Evolutionary conservation across 495 filamentous ascomycete genomes (phyloP).

Genomic region (Lentithecium fluviatile): DNA sequence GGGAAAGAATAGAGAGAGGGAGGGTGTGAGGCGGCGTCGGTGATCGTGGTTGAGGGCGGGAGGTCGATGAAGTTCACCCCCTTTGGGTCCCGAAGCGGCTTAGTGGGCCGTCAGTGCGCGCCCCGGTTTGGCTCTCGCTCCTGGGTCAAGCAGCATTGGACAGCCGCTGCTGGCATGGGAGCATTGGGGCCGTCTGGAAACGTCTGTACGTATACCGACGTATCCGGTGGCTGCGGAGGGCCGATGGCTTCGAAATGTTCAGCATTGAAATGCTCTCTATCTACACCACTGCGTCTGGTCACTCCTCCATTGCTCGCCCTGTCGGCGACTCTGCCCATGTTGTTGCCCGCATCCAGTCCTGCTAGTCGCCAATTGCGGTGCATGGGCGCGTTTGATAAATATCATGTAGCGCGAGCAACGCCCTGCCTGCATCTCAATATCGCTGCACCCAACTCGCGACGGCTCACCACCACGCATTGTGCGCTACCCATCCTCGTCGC

Average conservation of each 20-base stretch:
- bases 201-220: too few species aligned
- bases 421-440: slow-evolving; percentile 9
- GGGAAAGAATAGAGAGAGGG: slow-evolving; percentile 31
- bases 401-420: background rate
- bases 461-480: too few species aligned
- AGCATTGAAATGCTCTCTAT: too few species aligned
- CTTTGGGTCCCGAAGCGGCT: background rate
- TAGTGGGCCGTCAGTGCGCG: background rate
- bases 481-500: slow-evolving; percentile 2
- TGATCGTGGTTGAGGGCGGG: background rate
- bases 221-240: too few species aligned
- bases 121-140: too few species aligned
- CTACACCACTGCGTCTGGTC: too few species aligned
- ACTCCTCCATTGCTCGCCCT: too few species aligned
- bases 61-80: background rate
- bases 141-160: too few species aligned
- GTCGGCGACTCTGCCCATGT: background rate
- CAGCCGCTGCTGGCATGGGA: too few species aligned
- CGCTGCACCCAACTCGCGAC: background rate
- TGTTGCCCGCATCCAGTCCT: background rate
- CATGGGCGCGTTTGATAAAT: background rate
- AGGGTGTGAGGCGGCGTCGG: slow-evolving; percentile 5
- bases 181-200: too few species aligned
- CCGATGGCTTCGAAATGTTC: too few species aligned
- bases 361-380: background rate